Base-by-base conservation (phyloP, 306 rosid genomes). In the Castanea mollissima region DNA sequence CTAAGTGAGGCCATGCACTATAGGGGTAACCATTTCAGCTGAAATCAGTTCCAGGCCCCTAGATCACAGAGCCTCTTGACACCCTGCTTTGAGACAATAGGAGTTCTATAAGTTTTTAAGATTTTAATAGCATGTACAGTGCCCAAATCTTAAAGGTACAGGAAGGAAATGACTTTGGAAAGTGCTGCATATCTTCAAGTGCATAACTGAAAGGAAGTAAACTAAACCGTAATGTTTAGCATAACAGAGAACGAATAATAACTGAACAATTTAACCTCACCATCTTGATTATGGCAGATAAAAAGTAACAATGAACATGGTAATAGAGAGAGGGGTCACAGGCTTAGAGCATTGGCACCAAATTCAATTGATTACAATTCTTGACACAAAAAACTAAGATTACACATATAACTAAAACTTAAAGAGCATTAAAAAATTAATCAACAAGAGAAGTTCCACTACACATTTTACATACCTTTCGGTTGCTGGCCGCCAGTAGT, bases 81-180 rank as follows among this genome's bases (percentile, higher is more conserved):
- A 85, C 90, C 98, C 98, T 94, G 98, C 96, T 94, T 92, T 71
- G 92, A 92, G 96, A 94, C 93, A 94, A 94, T 82, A 88, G 64
- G 85, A 94, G 97, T 87, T 88, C 85, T 90, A 90, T 90, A 88
- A 92, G 95, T 83, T 85, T 83, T 79, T 83, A 89, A 74, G 67
- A 74, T 81, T 82, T 78, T 69, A 81, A 74, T 11, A 87, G 74
- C 85, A 86, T 81, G 83, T 83, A 89, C 49, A 77, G 77, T 71
- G 94, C 87, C 92, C 93, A 90, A 85, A 79, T 79, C 63, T 85
- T 69, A 81, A 91, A 80, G 76, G 85, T 84, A 75, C 78, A 77
- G 88, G 89, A 86, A 90, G 88, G 70, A 83, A 87, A 88, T 72
- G 91, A 82, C 79, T 82, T 38, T 58, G 82, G 86, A 89, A 79